Conservation (phyloP, 371 early-diverging fungal genomes). For the Gilbertella persicaria region DNA sequence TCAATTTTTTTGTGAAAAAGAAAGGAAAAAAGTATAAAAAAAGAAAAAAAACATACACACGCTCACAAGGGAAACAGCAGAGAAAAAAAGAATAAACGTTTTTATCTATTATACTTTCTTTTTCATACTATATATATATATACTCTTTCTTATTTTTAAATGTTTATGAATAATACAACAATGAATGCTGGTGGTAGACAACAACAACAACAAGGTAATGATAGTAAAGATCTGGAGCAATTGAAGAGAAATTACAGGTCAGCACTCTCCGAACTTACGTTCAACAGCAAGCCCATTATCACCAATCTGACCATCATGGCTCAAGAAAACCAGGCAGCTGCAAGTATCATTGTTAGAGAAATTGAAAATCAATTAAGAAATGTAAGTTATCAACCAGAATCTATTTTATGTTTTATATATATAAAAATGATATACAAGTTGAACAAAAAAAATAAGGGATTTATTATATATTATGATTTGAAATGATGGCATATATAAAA, state of each 20-base stretch:
- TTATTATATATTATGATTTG: no score
- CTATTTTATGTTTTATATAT: background rate
- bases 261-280: conserved; percentile 71
- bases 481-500: no score
- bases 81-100: conserved; percentile 7
- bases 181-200: conserved; percentile 21
- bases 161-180: conserved; percentile 29
- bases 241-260: conserved; percentile 37
- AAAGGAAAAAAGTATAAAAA: background rate
- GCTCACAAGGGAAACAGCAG: background rate
- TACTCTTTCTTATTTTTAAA: conserved; percentile 5
- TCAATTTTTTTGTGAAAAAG: background rate
- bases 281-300: conserved; percentile 91
- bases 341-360: conserved; percentile 75
- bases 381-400: conserved; percentile 71
- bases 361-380: conserved; percentile 81
- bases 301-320: conserved; percentile 86
- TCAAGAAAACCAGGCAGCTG: conserved; percentile 66
- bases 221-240: conserved; percentile 28
- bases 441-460: conserved; percentile 3
- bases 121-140: background rate
- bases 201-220: conserved; percentile 26
- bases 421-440: conserved; percentile 4
- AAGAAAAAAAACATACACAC: background rate
- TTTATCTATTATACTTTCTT: conserved; percentile 4